Conservation (phyloP, 495 filamentous ascomycete species). For the Stereocaulon alpinum region DNA sequence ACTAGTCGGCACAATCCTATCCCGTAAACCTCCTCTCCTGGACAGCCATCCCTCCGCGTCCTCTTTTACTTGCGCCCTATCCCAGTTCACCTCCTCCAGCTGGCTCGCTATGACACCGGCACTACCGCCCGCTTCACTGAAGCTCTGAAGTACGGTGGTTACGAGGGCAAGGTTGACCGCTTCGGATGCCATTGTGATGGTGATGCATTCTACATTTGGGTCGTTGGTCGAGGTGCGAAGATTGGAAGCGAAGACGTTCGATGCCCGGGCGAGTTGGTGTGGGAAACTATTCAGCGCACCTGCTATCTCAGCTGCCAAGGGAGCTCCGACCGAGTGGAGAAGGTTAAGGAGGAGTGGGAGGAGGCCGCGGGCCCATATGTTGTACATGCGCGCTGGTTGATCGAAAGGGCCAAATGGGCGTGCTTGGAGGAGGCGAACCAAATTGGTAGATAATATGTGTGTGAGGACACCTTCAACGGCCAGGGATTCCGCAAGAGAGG, state of each 20-base stretch:
- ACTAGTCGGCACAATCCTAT: slow-evolving; percentile 59
- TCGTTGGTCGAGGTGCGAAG: slow-evolving; percentile 11
- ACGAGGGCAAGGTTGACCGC: slow-evolving; percentile 67
- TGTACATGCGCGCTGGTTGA: slow-evolving; percentile 47
- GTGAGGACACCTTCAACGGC: slow-evolving; percentile 74
- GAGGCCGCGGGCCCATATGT: slow-evolving; percentile 80
- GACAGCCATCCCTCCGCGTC: slow-evolving; percentile 68
- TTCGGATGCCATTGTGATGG: slow-evolving; percentile 61
- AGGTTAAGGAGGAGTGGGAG: slow-evolving; percentile 87
- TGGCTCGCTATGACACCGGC: slow-evolving; percentile 47
- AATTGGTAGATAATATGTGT: slow-evolving; percentile 63
- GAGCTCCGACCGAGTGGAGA: slow-evolving; percentile 65
- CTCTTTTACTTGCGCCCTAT: slow-evolving; percentile 55
- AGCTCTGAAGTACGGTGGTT: slow-evolving; percentile 49
- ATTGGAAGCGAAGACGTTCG: slow-evolving; percentile 47
- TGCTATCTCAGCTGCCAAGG: slow-evolving; percentile 71
- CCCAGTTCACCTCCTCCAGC: slow-evolving; percentile 63
- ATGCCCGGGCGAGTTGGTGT: slow-evolving; percentile 53
- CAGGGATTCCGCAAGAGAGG: slow-evolving; percentile 75
- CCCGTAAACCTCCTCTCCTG: slow-evolving; percentile 48
- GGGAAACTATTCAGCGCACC: slow-evolving; percentile 80
- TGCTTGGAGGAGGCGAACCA: slow-evolving; percentile 57
- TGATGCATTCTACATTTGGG: slow-evolving; percentile 42
- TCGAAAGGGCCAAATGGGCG: slow-evolving; percentile 64
- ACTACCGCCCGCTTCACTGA: slow-evolving; percentile 48